These are phyloP conservation scores for Cystofilobasidium macerans DNA, from an alignment of 768 basidiomycete genomes.

Conservation along the genomic window DNA sequence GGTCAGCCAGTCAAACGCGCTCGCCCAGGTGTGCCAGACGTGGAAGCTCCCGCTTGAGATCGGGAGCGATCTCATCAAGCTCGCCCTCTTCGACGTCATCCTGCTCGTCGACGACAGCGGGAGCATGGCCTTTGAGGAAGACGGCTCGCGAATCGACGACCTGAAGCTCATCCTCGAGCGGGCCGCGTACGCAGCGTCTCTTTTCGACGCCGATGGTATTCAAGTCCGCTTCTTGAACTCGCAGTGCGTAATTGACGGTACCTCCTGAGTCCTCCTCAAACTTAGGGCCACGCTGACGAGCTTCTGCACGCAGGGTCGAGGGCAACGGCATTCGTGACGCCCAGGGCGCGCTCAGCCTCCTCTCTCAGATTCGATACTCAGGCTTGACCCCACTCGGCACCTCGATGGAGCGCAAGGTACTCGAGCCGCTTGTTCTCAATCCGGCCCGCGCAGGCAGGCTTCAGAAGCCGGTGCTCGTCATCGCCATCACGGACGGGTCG, in stretches of 20 bases:
- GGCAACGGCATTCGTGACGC: slow-evolving; percentile 35
- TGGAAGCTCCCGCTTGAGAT: slow-evolving; percentile 35
- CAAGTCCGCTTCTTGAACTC: slow-evolving; percentile 41
- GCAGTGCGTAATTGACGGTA: not conserved
- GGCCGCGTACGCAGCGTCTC: slow-evolving; percentile 38
- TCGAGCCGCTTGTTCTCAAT: slow-evolving; percentile 38
- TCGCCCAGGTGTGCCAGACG: slow-evolving; percentile 37
- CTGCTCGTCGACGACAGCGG: slow-evolving; percentile 21
- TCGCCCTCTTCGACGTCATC: slow-evolving; percentile 39
- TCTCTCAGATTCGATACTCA: slow-evolving; percentile 37
- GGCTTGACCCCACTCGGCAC: slow-evolving; percentile 35
- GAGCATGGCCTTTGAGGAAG: slow-evolving; percentile 37
- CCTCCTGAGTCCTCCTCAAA: too few species aligned
- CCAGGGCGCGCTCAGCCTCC: slow-evolving; percentile 2
- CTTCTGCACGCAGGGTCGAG: slow-evolving; percentile 34
- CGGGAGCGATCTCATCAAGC: slow-evolving; percentile 40
- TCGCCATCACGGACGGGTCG: slow-evolving; percentile 27
- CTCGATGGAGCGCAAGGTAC: slow-evolving; percentile 38
- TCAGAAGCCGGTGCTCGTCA: slow-evolving; percentile 41
- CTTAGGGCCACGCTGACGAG: too few species aligned
- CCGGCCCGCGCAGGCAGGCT: slow-evolving; percentile 34
- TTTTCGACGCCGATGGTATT: slow-evolving; percentile 37
- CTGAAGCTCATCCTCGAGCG: slow-evolving; percentile 38
- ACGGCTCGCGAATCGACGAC: slow-evolving; percentile 37
- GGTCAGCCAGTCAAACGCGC: slow-evolving; percentile 37